A percentile compares a stretch with the other conserved stretches of the same genome.
Conservation (phyloP, 2,329 filamentous ascomycete genomes). For the Beauveria pseudobassiana region DNA sequence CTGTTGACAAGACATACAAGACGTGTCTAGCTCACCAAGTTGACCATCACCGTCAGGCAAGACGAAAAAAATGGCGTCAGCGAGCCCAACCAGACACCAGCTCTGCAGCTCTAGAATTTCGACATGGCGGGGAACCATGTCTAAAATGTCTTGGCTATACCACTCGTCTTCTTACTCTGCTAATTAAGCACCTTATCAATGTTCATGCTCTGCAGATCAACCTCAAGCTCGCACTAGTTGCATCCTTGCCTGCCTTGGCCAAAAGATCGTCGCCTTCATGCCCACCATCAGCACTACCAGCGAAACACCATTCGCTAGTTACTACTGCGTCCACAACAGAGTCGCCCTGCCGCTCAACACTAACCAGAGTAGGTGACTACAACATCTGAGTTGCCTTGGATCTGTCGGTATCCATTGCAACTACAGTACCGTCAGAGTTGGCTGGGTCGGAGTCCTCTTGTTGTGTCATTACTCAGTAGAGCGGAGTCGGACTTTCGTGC, state of each 20-base stretch:
- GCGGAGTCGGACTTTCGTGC: too few species aligned
- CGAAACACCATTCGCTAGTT: not conserved
- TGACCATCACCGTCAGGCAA: not conserved
- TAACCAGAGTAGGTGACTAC: not conserved
- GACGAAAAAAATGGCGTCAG: not conserved
- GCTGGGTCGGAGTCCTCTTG: too few species aligned
- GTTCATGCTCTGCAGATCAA: not conserved
- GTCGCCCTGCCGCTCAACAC: not conserved
- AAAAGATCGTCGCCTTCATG: not conserved
- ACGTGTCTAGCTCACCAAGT: not conserved
- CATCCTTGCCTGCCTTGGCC: not conserved
- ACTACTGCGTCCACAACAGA: not conserved
- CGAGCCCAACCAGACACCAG: not conserved
- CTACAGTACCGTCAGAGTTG: too few species aligned
- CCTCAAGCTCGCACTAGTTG: not conserved
- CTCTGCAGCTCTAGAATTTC: not conserved
- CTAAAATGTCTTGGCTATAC: not conserved
- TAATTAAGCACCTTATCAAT: not conserved
- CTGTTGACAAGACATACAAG: not conserved
- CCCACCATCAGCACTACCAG: not conserved
- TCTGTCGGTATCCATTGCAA: too few species aligned
- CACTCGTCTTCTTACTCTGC: not conserved
- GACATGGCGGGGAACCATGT: slow-evolving; percentile 1
- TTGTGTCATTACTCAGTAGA: too few species aligned
- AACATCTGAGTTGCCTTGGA: not conserved